Base-by-base conservation (phyloP, 108 stramenopile genomes). In the Skeletonema marinoi region DNA sequence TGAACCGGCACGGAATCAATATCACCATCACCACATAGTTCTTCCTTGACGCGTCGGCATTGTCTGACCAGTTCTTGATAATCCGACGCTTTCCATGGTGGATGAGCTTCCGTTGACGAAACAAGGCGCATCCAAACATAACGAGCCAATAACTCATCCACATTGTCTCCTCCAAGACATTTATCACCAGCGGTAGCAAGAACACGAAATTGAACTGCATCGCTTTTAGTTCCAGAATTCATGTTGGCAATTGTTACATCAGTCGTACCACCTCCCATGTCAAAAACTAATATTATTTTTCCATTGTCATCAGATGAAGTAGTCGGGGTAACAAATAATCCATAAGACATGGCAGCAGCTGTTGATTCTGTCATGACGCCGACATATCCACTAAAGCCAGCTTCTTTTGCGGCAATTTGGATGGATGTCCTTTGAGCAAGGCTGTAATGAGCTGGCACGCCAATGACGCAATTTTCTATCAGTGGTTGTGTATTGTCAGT, bases 191-290 rank as follows among this genome's bases (percentile, higher is more conserved):
- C 70, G 3, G 94, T 92, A 21, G 87, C 84, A 9, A 89, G 29
- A 14, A 95, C 89, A 51, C 74, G 80, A 65, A 90, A 95, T 56
- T 75, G 61, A 4, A 84, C 61, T 5, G 35, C 51, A 46, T 67
- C 46, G 19, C 36, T 68, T 21, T 31, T 42, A 13, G 41, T 69
- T 39, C 59, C 74, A 36, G 48, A 60, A 50, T 72, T 39, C 73
- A 87, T 85, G 31, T 38, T 48, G 10, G 88, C 92, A 63, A 95
- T 87, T 2, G 91, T 93, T 4, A 93, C 89, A 87, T 95, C 94
- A 4, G 94, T 93, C 4, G 94, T 95, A 1, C 94, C 94, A 38
- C 92, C 94, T 35, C 94, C 94, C 90, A 93, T 92, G 63, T 95
- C 94, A 65, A 95, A 90, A 2, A 95, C 94, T 66, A 95, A 71